Base-by-base conservation (phyloP, 129 eudicot genomes). In the Ambrosia artemisiifolia region DNA sequence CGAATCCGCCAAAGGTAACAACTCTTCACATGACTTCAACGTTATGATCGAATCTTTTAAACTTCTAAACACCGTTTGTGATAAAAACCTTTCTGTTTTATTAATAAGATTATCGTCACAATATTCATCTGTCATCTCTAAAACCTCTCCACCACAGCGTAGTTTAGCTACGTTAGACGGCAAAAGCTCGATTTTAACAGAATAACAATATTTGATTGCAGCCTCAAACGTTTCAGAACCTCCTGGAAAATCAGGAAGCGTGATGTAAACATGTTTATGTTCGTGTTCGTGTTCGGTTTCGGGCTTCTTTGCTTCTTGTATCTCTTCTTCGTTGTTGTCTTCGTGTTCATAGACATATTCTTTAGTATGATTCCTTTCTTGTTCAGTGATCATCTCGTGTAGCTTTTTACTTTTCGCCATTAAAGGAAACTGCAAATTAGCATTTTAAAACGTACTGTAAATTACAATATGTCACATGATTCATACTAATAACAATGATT, bases 181-280 rank as follows among this genome's bases (percentile, higher is more conserved):
- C 14, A 94, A 65, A 7, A 95, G 70, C 62, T 90, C 97, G 28
- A 88, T 86, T 63, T 91, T 95, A 12, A 88, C 97, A n/a, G 94
- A 89, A 86, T 95, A 95, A 76, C 99, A 90, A 81, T 83, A 95
- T 69, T 95, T 95, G 7, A 94, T 96, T 2, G 96, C 99, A 11
- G 80, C 62, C 83, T 95, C 99, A 60, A 95, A 91, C 30, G 97
- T 49, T 13, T 86, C 96, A 0, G 97, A 84, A 42, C 97, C 99
- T 12, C 99, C 99, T 59, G 97, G 99, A 46, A 95, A 95, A 38
- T 86, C 83, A 64, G 90, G 86, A 74, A 95, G 85, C 1, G 85
- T 62, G 63, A 95, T 70, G 76, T 73, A 88, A 69, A 76, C 79
- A 35, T 71, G 57, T 13, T 79, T 71, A 30, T 14, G 35, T 5